Evolutionary conservation across 495 filamentous ascomycete species (phyloP), one percentile per base, ranked within the genome.

Genomic region (Penicillium canescens): DNA sequence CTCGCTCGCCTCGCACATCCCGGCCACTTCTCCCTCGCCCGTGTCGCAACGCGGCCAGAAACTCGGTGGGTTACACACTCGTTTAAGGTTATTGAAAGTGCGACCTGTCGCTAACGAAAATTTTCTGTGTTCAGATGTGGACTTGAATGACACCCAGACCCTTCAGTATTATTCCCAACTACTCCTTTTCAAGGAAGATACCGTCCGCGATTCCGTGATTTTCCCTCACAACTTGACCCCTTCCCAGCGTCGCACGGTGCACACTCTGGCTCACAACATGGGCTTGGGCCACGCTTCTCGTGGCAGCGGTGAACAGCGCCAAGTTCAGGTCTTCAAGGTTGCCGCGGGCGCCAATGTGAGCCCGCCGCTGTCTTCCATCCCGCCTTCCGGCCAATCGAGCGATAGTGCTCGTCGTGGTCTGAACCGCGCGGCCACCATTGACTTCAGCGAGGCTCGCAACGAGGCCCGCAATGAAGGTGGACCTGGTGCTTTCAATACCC

Each of bases 251-350:
- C 86, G 91, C 39, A 91, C 85, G 48, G 89, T 98, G 45, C 94
- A 98, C 72, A 94, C 91, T 23, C 79, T 98, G 47, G 92, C 94
- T 4, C 94, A 98, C 71, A 88, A 96, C 69, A 92, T 98, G 91
- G 87, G 86, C 18, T 79, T 98, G 44, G 87, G 86, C 51, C 94
- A 98, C 67, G 80, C 86, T 40, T 96, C 94, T 41, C 89, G 90
- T 56, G 94, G 94, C 50, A 85, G 83, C 57, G 90, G 88, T 21
- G 89, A 92, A 48, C 83, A 90, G 50, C 86, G 94, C 46, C 91
- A 93, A 67, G 86, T 97, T 3, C 89, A 94, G 61, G 88, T 97
- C 53, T 88, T 88, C 76, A 91, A 91, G 64, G 75, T 84, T 16
- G 78, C 73, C 46, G 76, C 81, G 62, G 74, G 80, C 58, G 71